Conservation (phyloP, 2,329 filamentous ascomycete genomes). For the Xylariaceae sp. region DNA sequence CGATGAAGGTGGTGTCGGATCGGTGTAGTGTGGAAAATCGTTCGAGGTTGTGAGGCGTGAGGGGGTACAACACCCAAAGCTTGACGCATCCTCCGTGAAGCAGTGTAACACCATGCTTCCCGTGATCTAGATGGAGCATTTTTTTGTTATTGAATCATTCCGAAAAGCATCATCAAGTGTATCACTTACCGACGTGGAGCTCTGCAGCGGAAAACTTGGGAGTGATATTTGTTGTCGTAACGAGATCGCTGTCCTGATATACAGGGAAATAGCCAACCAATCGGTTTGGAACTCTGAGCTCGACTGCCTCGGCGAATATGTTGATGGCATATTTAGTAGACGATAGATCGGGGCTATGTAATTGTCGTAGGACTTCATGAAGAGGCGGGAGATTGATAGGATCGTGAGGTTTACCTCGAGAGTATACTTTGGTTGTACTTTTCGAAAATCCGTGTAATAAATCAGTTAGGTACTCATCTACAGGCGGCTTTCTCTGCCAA, state of each 20-base stretch:
- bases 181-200: not conserved
- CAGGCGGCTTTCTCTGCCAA: no score
- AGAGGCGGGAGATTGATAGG: no score
- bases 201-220: not conserved
- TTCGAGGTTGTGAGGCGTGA: not conserved
- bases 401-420: no score
- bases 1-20: not conserved
- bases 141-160: not conserved
- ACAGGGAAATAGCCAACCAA: not conserved
- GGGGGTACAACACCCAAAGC: slow-evolving; percentile 1
- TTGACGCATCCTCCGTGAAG: not conserved
- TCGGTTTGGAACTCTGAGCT: not conserved
- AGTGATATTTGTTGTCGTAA: not conserved
- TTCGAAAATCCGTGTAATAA: no score
- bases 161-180: not conserved
- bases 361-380: no score
- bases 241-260: not conserved
- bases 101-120: not conserved
- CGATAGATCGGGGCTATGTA: not conserved
- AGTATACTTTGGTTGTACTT: no score
- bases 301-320: not conserved
- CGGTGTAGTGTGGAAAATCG: not conserved
- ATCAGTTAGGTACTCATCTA: no score
- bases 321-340: not conserved
- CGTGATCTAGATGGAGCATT: not conserved